phyloP scores from a whole-genome alignment of 2,329 filamentous ascomycete genomes.

The Phialophora verrucosa region DNA sequence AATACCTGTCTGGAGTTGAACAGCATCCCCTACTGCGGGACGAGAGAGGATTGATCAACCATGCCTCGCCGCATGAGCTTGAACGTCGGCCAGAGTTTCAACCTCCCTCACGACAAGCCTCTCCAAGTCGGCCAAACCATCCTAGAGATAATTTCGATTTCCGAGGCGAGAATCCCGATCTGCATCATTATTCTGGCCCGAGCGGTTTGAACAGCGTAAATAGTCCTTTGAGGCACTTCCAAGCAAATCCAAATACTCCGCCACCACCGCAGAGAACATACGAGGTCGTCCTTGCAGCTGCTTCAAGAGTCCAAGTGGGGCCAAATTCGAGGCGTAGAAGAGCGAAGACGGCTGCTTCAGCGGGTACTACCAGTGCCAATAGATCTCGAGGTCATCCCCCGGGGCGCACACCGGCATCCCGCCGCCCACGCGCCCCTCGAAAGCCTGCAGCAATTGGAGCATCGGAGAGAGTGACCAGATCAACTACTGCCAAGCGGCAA shows the following conservation, averaged over 20 bases:
- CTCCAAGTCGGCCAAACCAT: background rate
- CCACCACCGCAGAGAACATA: background rate
- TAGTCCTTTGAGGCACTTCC: background rate
- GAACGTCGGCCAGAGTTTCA: background rate
- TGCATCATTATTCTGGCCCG: background rate
- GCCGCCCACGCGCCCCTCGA: background rate
- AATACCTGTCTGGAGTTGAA: background rate
- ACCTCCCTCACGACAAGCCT: background rate
- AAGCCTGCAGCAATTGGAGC: background rate
- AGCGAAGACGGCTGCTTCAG: background rate
- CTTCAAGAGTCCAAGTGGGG: background rate
- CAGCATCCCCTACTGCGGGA: background rate
- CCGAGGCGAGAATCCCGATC: background rate
- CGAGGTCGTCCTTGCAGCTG: background rate
- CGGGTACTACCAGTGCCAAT: background rate
- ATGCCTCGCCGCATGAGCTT: background rate
- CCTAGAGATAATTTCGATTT: background rate
- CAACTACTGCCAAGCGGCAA: background rate
- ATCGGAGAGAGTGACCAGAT: constrained; percentile 1
- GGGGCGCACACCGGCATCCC: background rate
- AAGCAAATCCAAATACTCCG: background rate
- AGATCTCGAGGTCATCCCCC: background rate
- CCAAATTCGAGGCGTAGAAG: background rate
- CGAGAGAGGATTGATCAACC: background rate
- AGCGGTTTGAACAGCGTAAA: constrained; percentile 1